Percentiles rank a stretch among this genome's conserved stretches.
Conservation (phyloP, 305 asterid species). For the Fraxinus xanthoxyloides region DNA sequence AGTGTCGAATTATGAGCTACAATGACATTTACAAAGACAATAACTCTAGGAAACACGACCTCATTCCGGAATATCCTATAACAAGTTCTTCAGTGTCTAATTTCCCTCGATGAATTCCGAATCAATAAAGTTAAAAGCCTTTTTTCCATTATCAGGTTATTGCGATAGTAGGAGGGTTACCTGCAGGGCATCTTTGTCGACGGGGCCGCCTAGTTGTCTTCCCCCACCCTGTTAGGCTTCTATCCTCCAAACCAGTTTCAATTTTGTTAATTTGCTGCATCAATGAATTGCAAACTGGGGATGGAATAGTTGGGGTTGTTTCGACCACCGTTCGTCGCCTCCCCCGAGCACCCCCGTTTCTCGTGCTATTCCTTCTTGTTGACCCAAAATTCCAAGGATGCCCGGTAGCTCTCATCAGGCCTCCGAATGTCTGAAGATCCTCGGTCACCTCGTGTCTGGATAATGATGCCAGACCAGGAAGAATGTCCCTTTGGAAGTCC, state of each 20-base stretch:
- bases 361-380: conserved; percentile 62
- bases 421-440: conserved; percentile 85
- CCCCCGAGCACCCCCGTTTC: conserved; percentile 61
- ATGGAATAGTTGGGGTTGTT: conserved; percentile 24
- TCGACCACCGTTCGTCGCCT: conserved; percentile 52
- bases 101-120: not conserved
- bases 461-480: conserved; percentile 73
- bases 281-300: conserved; percentile 37
- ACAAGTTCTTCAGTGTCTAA: conserved; percentile 5
- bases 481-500: conserved; percentile 90
- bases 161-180: conserved; percentile 28
- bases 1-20: conserved; percentile 19
- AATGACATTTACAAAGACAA: conserved; percentile 25
- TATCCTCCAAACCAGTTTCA: conserved; percentile 65
- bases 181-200: conserved; percentile 75
- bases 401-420: conserved; percentile 84
- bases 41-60: conserved; percentile 5
- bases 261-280: conserved; percentile 41
- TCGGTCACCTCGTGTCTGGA: conserved; percentile 83
- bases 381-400: conserved; percentile 61
- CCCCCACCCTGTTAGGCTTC: conserved; percentile 91
- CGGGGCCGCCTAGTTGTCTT: conserved; percentile 92
- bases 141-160: conserved; percentile 2
- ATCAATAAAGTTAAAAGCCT: conserved; percentile 29
- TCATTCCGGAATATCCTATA: conserved; percentile 15